A percentile compares a stretch with the other conserved stretches of the same genome.
These are phyloP conservation scores for Erythrobasidium hasegawianum DNA, from an alignment of 1,284 basidiomycete species.

Conservation along the genomic window DNA sequence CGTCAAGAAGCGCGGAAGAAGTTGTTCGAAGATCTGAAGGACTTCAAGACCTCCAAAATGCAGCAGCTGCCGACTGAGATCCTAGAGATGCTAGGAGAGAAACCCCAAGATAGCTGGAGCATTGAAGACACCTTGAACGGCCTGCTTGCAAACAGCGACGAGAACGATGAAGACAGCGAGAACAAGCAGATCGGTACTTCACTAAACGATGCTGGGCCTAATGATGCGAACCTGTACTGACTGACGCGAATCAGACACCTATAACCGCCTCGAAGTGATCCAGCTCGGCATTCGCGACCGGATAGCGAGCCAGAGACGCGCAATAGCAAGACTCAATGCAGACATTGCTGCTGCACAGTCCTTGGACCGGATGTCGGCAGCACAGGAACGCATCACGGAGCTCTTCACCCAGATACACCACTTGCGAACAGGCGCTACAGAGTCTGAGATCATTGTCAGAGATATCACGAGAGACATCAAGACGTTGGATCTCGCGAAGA, in stretches of 20 bases:
- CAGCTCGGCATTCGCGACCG: constrained; percentile 27
- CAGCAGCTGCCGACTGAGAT: not conserved
- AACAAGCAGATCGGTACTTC: not conserved
- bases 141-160: constrained; percentile 8
- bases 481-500: constrained; percentile 87
- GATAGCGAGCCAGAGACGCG: constrained; percentile 7
- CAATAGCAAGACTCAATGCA: constrained; percentile 17
- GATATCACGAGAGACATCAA: constrained; percentile 97
- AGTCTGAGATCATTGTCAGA: constrained; percentile 90
- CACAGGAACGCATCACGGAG: constrained; percentile 32
- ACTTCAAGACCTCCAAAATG: too few species aligned
- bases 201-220: not conserved
- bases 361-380: constrained; percentile 17
- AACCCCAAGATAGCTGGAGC: constrained; percentile 1
- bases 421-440: constrained; percentile 58
- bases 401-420: constrained; percentile 42
- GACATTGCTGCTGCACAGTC: constrained; percentile 25
- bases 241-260: constrained; percentile 1
- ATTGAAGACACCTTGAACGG: constrained; percentile 30
- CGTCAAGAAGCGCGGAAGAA: too few species aligned
- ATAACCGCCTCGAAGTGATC: constrained; percentile 11
- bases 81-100: not conserved
- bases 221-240: not conserved
- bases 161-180: too few species aligned
- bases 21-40: too few species aligned